Base-by-base conservation (phyloP, 768 basidiomycete genomes). In the Guyanaporus albipodus region DNA sequence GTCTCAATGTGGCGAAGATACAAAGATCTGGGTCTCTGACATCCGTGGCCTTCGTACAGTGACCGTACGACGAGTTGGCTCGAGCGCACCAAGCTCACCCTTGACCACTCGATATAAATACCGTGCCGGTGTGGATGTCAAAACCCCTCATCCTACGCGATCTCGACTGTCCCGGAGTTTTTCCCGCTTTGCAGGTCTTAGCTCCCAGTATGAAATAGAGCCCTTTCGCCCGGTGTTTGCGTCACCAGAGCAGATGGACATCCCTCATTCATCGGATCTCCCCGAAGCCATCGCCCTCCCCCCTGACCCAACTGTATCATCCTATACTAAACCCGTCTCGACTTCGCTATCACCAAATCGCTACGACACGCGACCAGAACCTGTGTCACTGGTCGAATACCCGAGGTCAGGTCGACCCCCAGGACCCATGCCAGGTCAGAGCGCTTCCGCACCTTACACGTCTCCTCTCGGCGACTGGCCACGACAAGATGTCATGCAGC, bases 401-500 rank as follows among this genome's bases (percentile, higher is more conserved):
- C 57, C 67, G 3, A 54, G 61, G 29, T 49, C 67, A 38, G 50
- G 64, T 42, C 61, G 58, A 44, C 46, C 58, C 6, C 45, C 60
- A n/a, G 45, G 48, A 38, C 44, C 48, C 0, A 21, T 36, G 18
- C 31, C 44, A 46, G 46, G 32, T 38, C 44, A 52, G 38, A 49
- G 50, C 46, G 27, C 5, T 34, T 48, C 54, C 42, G 18, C 44
- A 44, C 61, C 69, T 12, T 67, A 69, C 12, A 73, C 77, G 24
- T 67, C 73, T 22, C 76, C 75, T 4, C 61, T 82, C 1, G 76
- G 78, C 15, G 63, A 76, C 27, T 82, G 82, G 80, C 82, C 79
- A 29, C 73, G 75, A 18, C 54, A 58, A 10, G 72, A 80, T 52
- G 34, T 59, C 32, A 58, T 66, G 62, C 52, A 58, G 36, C 50